Percentiles rank a stretch among this genome's conserved stretches.
phyloP scores from a whole-genome alignment of 495 filamentous ascomycete genomes.

The Tuber umbilicatum region DNA sequence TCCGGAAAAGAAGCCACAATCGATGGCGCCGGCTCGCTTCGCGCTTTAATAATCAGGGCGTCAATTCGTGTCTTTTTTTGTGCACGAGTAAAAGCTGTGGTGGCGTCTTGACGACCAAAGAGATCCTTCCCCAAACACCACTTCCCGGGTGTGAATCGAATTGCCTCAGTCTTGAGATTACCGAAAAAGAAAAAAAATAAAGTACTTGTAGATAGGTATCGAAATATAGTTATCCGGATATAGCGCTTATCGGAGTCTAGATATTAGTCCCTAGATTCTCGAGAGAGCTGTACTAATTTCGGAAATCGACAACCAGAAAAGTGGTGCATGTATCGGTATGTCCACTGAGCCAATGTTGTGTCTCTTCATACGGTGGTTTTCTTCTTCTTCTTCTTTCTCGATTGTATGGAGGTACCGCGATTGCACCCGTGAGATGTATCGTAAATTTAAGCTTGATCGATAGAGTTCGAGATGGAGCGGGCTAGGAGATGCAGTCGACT shows the following conservation, averaged over 20 bases:
- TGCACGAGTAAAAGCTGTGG: neutral
- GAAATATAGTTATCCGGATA: neutral
- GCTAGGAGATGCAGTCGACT: neutral
- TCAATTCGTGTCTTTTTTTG: neutral
- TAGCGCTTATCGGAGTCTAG: neutral
- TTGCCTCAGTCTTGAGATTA: neutral
- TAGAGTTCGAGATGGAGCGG: neutral
- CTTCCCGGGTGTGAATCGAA: neutral
- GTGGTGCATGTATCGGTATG: neutral
- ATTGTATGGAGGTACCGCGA: neutral
- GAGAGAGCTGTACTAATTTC: neutral
- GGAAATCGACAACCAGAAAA: neutral
- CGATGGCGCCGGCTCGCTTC: neutral
- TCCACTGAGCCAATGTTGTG: neutral
- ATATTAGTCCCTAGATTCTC: neutral
- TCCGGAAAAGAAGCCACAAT: slow-evolving; percentile 7
- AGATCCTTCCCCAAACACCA: neutral
- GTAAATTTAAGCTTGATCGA: neutral
- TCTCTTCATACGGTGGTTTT: neutral
- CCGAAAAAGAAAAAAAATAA: neutral
- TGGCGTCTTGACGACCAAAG: neutral
- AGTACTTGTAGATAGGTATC: neutral
- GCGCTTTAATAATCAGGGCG: neutral
- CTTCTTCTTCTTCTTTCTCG: too few relatives aligned
- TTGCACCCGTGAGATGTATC: neutral